Percentiles rank a stretch among this genome's conserved stretches.
Evolutionary conservation across 2,329 filamentous ascomycete species (phyloP).

Genomic region (Cercospora citrullina): DNA sequence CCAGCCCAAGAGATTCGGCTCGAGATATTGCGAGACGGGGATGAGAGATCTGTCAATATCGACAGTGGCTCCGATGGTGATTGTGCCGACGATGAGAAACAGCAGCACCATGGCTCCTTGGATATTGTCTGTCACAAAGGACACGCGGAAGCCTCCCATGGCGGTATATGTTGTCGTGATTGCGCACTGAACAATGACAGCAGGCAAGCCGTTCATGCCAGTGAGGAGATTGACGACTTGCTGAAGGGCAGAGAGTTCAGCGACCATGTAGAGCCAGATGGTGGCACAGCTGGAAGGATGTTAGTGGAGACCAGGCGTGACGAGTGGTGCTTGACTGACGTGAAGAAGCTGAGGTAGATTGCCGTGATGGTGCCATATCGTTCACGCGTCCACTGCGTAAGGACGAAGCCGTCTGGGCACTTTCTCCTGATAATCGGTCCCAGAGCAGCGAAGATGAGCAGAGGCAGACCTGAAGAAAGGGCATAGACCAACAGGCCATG

Average conservation of each 20-base stretch:
- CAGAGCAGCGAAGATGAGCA: conserved; percentile 71
- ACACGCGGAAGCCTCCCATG: conserved; percentile 77
- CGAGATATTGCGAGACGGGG: conserved; percentile 66
- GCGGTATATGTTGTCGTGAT: conserved; percentile 81
- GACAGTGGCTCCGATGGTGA: conserved; percentile 74
- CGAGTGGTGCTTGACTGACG: conserved; percentile 42
- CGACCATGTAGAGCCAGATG: conserved; percentile 83
- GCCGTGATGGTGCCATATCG: conserved; percentile 70
- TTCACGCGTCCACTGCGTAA: conserved; percentile 82
- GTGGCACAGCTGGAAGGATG: conserved; percentile 60
- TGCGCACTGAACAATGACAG: conserved; percentile 73
- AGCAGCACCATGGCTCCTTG: conserved; percentile 76
- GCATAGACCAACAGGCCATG: conserved; percentile 78
- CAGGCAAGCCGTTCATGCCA: conserved; percentile 70
- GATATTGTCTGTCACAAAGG: conserved; percentile 79
- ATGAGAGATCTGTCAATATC: conserved; percentile 70
- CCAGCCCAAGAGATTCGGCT: conserved; percentile 73
- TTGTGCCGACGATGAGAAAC: conserved; percentile 72
- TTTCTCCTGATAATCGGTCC: conserved; percentile 76
- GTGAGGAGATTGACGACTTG: conserved; percentile 75
- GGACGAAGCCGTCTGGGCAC: conserved; percentile 79
- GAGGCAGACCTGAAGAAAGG: conserved; percentile 67
- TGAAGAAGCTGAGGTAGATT: conserved; percentile 74
- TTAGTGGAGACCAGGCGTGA: conserved; percentile 17
- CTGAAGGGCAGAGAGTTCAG: conserved; percentile 77